Base-by-base conservation (phyloP, 2,329 filamentous ascomycete species). In the Penicillium sp. region DNA sequence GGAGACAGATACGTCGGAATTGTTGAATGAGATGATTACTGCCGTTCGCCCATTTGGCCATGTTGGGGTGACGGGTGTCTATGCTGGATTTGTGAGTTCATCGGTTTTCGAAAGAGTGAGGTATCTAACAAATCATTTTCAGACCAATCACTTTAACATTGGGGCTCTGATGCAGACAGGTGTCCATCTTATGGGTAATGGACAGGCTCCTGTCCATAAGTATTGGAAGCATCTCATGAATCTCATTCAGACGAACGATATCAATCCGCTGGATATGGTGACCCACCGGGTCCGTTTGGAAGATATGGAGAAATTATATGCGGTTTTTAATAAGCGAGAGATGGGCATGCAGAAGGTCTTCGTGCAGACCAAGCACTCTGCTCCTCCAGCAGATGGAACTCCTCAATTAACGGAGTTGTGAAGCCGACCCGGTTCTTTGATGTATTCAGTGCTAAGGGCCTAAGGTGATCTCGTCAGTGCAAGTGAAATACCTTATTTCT, bases 151-250 rank as follows among this genome's bases (percentile, higher is more conserved):
- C 72, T 90, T 93, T 79, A 90, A 90, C 74, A 86, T 93, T 63
- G 90, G 91, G 10, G 86, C 89, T 0, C 69, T 95, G 14, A 95
- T 95, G 90, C 85, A 95, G 75, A 86, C 89, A 31, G 90, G 90
- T n/a, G 85, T 95, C 62, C 86, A 89, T 1, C 82, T 96, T 42
- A 91, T 85, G 61, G 84, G 84, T 40, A 86, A 86, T 62, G 84
- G 84, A 4, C 84, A 87, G 68, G 84, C 84, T 2, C 90, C 90
- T 0, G 89, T 95, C 0, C 89, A 93, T 66, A 84, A 87, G 66
- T 94, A 95, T 76, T 95, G 90, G 91, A 80, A 90, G 25, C 82
- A 89, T 4, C 78, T 95, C n/a, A 78, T 94, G 43, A 75, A 82
- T 58, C 79, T 80, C 69, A 88, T 95, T 58, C 81, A 86, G 65